Percentiles rank a stretch among this genome's conserved stretches.
Conservation (phyloP, 1,139 yeast genomes). For the Geotrichum fermentans region DNA sequence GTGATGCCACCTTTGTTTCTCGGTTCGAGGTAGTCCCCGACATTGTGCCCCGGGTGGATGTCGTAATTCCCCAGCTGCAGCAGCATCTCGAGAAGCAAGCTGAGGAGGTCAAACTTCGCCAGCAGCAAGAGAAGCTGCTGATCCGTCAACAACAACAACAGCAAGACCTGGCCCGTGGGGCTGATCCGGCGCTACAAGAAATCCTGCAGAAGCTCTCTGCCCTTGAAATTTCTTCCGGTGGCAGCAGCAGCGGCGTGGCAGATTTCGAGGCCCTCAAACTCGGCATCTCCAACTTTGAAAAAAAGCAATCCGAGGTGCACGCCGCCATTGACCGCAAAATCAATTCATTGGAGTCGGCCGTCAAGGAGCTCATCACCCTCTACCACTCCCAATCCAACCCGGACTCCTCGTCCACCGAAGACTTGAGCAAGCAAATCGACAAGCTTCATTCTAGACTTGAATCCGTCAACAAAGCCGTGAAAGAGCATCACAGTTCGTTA, state of each 20-base stretch:
- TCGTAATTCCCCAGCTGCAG: conserved; percentile 1
- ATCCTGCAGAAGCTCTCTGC: not conserved
- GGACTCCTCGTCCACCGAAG: conserved; percentile 20
- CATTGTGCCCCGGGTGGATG: conserved; percentile 20
- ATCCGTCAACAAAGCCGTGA: conserved; percentile 25
- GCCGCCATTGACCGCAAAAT: conserved; percentile 11
- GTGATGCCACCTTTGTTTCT: conserved; percentile 35
- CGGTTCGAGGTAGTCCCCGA: conserved; percentile 21
- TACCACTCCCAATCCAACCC: conserved; percentile 8
- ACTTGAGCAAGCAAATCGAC: conserved; percentile 23
- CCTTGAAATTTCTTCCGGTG: not conserved
- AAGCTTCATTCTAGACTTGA: conserved; percentile 26
- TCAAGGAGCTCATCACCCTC: conserved; percentile 14
- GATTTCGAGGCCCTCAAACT: conserved; percentile 8
- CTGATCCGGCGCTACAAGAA: not conserved
- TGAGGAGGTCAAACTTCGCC: not conserved
- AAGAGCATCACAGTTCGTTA: conserved; percentile 30
- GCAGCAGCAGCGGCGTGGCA: not conserved
- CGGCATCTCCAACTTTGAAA: conserved; percentile 1
- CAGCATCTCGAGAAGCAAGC: not conserved
- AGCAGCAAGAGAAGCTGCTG: not conserved
- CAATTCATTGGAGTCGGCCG: conserved; percentile 9
- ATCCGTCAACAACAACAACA: conserved; percentile 11
- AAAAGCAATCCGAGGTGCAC: conserved; percentile 9
- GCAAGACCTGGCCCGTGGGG: not conserved